Conservation (phyloP, 2,329 filamentous ascomycete genomes). For the Aspergillus aculeatus region DNA sequence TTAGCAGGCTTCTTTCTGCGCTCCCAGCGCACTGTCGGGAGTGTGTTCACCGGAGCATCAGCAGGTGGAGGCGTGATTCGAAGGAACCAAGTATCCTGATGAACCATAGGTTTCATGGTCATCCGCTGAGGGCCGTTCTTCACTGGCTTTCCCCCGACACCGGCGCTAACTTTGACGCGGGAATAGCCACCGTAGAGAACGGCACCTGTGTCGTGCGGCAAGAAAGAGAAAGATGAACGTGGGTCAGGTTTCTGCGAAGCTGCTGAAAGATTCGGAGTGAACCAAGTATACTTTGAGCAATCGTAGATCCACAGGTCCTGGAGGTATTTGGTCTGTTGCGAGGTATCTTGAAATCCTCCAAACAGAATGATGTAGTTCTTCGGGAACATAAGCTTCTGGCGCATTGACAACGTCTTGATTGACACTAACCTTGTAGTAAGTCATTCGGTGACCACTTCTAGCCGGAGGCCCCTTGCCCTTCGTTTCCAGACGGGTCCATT, state of each 20-base stretch:
- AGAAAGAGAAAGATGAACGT: constrained; percentile 84
- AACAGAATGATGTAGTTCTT: constrained; percentile 89
- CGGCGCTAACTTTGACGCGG: constrained; percentile 70
- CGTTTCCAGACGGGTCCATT: constrained; percentile 87
- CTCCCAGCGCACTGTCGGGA: constrained; percentile 84
- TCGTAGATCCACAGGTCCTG: constrained; percentile 96
- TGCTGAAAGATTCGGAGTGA: constrained; percentile 69
- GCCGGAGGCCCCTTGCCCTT: constrained; percentile 74
- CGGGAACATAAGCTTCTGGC: constrained; percentile 1
- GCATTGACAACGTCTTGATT: neutral
- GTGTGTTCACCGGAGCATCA: constrained; percentile 64
- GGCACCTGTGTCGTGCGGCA: constrained; percentile 86
- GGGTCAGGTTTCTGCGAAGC: constrained; percentile 86
- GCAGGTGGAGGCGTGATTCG: constrained; percentile 70
- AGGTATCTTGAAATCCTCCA: constrained; percentile 96
- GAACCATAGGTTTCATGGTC: constrained; percentile 79
- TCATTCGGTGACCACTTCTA: constrained; percentile 91
- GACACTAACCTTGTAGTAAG: constrained; percentile 70
- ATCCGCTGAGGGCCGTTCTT: constrained; percentile 63
- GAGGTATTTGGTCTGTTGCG: constrained; percentile 89
- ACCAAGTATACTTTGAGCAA: constrained; percentile 81
- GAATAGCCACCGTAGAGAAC: constrained; percentile 94
- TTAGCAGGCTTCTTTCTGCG: constrained; percentile 90
- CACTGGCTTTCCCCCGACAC: constrained; percentile 58
- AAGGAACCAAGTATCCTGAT: constrained; percentile 93